A percentile compares a stretch with the other conserved stretches of the same genome.
These are phyloP conservation scores for Arabidopsis lyrata DNA, from an alignment of 441 rosid species.

Conservation along the genomic window DNA sequence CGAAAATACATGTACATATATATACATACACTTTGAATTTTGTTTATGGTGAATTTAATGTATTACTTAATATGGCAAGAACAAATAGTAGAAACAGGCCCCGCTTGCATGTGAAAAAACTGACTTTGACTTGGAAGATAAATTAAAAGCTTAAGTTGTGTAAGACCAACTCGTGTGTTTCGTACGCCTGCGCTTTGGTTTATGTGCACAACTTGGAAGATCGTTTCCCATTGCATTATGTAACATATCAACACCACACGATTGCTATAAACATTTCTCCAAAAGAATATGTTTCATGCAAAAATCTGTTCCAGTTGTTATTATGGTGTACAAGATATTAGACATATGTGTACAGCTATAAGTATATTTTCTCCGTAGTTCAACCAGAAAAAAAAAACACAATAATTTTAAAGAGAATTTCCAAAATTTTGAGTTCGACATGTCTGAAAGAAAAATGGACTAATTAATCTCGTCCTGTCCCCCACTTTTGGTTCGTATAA, in stretches of 20 bases:
- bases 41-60: not conserved
- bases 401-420: too few species aligned
- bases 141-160: not conserved
- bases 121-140: conserved; percentile 28
- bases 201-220: conserved; percentile 19
- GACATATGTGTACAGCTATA: too few species aligned
- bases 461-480: too few species aligned
- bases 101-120: conserved; percentile 25
- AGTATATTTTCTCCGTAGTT: too few species aligned
- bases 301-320: too few species aligned
- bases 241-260: not conserved
- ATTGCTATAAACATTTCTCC: not conserved
- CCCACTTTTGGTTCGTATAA: too few species aligned
- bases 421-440: too few species aligned
- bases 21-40: too few species aligned
- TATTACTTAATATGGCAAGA: conserved; percentile 14
- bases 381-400: too few species aligned
- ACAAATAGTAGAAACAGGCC: conserved; percentile 31
- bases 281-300: not conserved
- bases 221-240: conserved; percentile 5
- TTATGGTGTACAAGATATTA: too few species aligned
- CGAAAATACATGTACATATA: too few species aligned
- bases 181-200: conserved; percentile 8
- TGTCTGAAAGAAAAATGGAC: too few species aligned
- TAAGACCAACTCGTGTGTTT: conserved; percentile 32